Evolutionary conservation across 2,329 filamentous ascomycete species (phyloP), one percentile per base, ranked within the genome.

Genomic region (Lithohypha guttulata): DNA sequence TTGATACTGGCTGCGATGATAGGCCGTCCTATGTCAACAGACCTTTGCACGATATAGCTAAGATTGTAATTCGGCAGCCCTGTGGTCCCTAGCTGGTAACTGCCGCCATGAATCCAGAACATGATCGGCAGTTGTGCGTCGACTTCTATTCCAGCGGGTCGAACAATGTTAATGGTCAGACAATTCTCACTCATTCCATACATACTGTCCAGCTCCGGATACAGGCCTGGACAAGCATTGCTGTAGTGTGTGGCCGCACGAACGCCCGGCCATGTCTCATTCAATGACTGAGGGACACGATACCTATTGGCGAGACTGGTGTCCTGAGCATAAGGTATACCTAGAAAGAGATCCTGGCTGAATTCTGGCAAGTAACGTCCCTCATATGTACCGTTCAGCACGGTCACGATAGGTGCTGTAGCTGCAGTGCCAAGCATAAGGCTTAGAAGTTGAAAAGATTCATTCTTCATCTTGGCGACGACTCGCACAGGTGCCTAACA

Each of bases 301-400:
- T 77, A 77, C 3, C 75, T 66, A 31, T 76, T 60, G 39, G 65
- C 55, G 1, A 68, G 67, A 1, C 53, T 50, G 51, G 73, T 73
- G 13, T 42, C 41, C 19, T 44, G 42, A n/a, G 48, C 55, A 31
- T 52, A 59, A 5, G 55, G 56, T 5, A 59, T 49, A 3, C 56
- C 56, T 2, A 58, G 46, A 41, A 51, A 59, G 42, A 64, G 59
- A 44, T 75, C 69, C 32, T 71, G 69, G 18, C 61, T 48, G 41
- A 66, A 69, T 1, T 51, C 42, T 0, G 57, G 30, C 22, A 59
- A 61, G 41, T 59, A 54, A 2, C 59, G 42, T 4, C 70, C 70
- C 18, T 52, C 43, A 45, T 69, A 70, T 0, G 68, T 69, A 20
- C 70, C 69, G 50, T 71, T 71, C 26, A 34, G 41, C 28, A 44